Base-by-base conservation (phyloP, 2,329 filamentous ascomycete genomes). In the Talaromyces sp. region DNA sequence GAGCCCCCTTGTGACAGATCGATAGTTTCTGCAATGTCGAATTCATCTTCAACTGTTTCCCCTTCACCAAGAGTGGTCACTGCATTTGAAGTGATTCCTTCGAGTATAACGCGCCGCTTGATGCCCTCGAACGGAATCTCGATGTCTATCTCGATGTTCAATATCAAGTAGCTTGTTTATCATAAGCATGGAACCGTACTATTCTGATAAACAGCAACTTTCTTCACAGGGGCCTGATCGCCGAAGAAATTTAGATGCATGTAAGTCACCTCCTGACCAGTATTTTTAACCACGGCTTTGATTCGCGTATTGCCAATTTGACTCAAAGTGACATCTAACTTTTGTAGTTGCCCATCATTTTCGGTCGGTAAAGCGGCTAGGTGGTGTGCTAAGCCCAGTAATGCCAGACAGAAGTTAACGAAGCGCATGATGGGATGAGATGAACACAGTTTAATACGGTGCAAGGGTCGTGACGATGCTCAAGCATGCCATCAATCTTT, bases 1-100 rank as follows among this genome's bases (percentile, higher is more conserved):
- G 75, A 72, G 52, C 85, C 85, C 32, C 76, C 75, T n/a, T 66
- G 58, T 19, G 68, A 67, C 17, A 82, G 56, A 46, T 81, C 80
- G 6, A 68, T 56, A 35, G 67, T 66, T 52, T 58, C 58, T 10
- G 74, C 73, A 39, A 74, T 66, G 45, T 73, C 68, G 39, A 72
- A 70, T 37, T 68, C 65, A 46, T 71, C 65, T 37, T 68, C 65
- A 4, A 68, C 42, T 17, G 54, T 63, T 29, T 61, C 65, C n/a
- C 69, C 68, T 29, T 60, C 54, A 50, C 61, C 60, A 5, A 73
- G 60, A 2, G 63, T 61, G 14, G 67, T 70, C 48, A 71, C 60
- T 22, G 63, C 64, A 14, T 69, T 63, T 4, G 58, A 39, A 1
- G 64, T 58, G 29, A 76, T 64, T 16, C 59, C 62, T 10, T 60